Conservation (phyloP, 2,329 filamentous ascomycete species). For the Pseudogymnoascus sp. region DNA sequence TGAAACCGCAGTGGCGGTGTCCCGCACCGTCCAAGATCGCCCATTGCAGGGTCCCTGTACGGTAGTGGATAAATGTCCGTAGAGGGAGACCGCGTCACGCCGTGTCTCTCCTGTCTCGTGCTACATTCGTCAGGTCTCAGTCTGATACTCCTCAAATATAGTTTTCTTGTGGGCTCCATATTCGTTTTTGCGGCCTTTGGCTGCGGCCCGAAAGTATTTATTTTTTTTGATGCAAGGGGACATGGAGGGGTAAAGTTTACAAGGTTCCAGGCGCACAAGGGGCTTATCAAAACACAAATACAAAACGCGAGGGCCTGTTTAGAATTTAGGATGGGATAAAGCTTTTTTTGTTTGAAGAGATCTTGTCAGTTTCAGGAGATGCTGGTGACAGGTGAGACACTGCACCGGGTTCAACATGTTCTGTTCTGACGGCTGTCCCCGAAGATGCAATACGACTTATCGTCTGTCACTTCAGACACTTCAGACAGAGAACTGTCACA, state of each 20-base stretch:
- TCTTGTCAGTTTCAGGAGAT: background rate
- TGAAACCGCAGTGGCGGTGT: background rate
- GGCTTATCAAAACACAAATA: background rate
- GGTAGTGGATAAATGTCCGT: background rate
- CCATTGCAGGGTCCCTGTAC: background rate
- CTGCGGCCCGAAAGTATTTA: background rate
- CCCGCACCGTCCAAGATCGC: background rate
- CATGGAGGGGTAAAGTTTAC: background rate
- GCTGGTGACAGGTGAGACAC: background rate
- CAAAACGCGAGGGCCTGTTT: background rate
- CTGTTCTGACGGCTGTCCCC: background rate
- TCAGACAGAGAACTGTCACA: background rate
- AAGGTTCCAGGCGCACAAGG: conserved; percentile 1
- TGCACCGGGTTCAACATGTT: background rate
- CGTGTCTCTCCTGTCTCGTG: background rate
- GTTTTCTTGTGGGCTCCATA: background rate
- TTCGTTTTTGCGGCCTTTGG: background rate
- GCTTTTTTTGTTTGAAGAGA: background rate
- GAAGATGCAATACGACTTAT: background rate
- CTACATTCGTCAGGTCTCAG: conserved; percentile 4
- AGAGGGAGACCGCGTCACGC: background rate
- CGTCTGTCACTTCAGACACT: background rate
- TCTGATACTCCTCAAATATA: background rate
- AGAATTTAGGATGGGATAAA: background rate
- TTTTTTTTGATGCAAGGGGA: background rate